Conservation (phyloP, 2,329 filamentous ascomycete species). For the Pseudocercospora crystallina region DNA sequence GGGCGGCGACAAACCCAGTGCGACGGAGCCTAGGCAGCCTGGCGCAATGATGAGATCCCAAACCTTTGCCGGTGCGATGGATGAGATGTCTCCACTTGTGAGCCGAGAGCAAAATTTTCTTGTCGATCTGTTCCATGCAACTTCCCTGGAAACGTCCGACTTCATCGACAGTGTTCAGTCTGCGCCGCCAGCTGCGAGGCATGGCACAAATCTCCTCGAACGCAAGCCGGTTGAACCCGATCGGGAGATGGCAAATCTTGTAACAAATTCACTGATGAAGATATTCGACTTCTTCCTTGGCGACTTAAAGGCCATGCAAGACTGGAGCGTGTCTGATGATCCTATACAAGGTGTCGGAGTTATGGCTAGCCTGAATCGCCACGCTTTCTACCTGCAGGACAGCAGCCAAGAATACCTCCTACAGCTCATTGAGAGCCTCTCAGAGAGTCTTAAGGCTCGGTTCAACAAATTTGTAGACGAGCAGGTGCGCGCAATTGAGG, state of each 20-base stretch:
- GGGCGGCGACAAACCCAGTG: constrained; percentile 58
- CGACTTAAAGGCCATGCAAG: constrained; percentile 75
- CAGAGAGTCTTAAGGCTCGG: constrained; percentile 66
- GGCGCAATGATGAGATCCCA: constrained; percentile 64
- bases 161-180: constrained; percentile 77
- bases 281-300: constrained; percentile 79
- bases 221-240: constrained; percentile 85
- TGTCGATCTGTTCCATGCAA: constrained; percentile 93
- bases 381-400: constrained; percentile 75
- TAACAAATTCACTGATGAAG: constrained; percentile 85
- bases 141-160: constrained; percentile 76
- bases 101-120: constrained; percentile 96
- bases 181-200: constrained; percentile 65
- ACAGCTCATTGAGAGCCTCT: constrained; percentile 72
- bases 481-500: constrained; percentile 92
- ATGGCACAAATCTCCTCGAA: constrained; percentile 69
- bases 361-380: constrained; percentile 75
- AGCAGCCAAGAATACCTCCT: constrained; percentile 92
- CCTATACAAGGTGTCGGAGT: constrained; percentile 90
- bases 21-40: constrained; percentile 54
- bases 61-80: constrained; percentile 74
- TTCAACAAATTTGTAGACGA: constrained; percentile 92
- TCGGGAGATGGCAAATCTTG: constrained; percentile 76
- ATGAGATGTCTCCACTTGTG: constrained; percentile 79
- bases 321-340: constrained; percentile 79